phyloP scores from a whole-genome alignment of 306 rosid species.

The Parietaria judaica region DNA sequence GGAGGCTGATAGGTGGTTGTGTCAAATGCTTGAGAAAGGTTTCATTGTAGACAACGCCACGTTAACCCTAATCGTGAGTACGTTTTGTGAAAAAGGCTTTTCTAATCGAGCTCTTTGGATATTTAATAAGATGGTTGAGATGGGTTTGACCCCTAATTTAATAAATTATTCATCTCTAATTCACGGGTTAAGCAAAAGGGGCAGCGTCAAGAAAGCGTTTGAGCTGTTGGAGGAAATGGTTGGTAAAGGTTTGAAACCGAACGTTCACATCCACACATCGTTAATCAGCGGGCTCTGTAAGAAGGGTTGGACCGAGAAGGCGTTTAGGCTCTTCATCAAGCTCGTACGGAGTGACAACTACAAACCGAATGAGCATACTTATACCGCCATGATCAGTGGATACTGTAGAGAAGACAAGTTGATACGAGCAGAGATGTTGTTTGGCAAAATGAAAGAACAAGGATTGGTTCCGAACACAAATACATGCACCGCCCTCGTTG shows the following conservation, averaged over 20 bases:
- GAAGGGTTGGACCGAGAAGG: constrained; percentile 98
- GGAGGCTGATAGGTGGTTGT: constrained; percentile 79
- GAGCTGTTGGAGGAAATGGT: constrained; percentile 98
- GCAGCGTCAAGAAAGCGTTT: constrained; percentile 88
- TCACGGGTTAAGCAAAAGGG: constrained; percentile 78
- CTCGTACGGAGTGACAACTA: constrained; percentile 77
- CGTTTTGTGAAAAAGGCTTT: constrained; percentile 48
- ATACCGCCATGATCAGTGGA: constrained; percentile 85
- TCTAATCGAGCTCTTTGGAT: constrained; percentile 54
- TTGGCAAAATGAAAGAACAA: constrained; percentile 80
- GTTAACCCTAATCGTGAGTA: constrained; percentile 39
- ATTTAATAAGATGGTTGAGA: constrained; percentile 43
- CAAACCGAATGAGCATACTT: constrained; percentile 76
- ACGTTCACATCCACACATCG: constrained; percentile 70
- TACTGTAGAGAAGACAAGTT: constrained; percentile 64
- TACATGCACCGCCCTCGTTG: constrained; percentile 64
- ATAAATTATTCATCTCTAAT: constrained; percentile 66
- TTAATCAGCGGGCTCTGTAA: constrained; percentile 80
- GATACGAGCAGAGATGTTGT: constrained; percentile 78
- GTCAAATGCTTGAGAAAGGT: constrained; percentile 55
- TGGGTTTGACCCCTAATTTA: constrained; percentile 73
- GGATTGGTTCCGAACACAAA: constrained; percentile 68
- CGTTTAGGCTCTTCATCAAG: constrained; percentile 80
- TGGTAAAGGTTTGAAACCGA: constrained; percentile 82
- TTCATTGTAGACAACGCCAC: constrained; percentile 65